phyloP scores from a whole-genome alignment of 176 grass and related monocot genomes.

The Rhynchospora breviuscula region DNA sequence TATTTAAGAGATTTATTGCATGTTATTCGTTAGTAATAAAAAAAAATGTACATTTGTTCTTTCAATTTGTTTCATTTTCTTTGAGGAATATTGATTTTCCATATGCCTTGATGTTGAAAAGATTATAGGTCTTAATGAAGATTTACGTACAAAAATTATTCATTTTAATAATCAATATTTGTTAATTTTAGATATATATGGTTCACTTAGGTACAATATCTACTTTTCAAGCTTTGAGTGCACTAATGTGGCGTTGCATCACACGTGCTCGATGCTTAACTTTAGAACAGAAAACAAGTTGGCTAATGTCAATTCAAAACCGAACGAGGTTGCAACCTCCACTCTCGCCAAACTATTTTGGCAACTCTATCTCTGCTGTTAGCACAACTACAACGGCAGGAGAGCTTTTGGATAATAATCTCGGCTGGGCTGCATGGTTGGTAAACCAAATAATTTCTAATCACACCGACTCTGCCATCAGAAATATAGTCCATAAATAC shows the following conservation, averaged over 20 bases:
- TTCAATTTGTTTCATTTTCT: too few relatives aligned
- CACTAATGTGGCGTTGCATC: slow-evolving; percentile 51
- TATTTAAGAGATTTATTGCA: too few relatives aligned
- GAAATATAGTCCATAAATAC: slow-evolving; percentile 27
- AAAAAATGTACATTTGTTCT: too few relatives aligned
- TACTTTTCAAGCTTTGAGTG: slow-evolving; percentile 38
- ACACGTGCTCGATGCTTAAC: slow-evolving; percentile 27
- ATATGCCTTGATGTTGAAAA: neutral
- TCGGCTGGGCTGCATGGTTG: slow-evolving; percentile 46
- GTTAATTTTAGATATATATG: neutral
- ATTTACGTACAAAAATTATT: too few relatives aligned
- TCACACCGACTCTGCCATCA: slow-evolving; percentile 41
- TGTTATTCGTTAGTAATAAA: neutral
- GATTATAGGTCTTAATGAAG: neutral
- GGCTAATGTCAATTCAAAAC: slow-evolving; percentile 34
- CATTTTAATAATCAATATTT: neutral
- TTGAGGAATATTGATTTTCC: neutral
- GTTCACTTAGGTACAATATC: slow-evolving; percentile 18
- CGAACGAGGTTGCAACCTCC: slow-evolving; percentile 38
- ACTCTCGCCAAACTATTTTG: slow-evolving; percentile 42
- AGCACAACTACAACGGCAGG: neutral
- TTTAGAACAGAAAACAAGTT: slow-evolving; percentile 27
- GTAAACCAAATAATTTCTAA: slow-evolving; percentile 34
- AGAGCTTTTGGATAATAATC: slow-evolving; percentile 34
- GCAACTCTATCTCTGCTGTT: slow-evolving; percentile 31